A percentile compares a stretch with the other conserved stretches of the same genome.
Evolutionary conservation across 805 yeast genomes (phyloP).

Genomic region (Cyberlindnera meyerae): DNA sequence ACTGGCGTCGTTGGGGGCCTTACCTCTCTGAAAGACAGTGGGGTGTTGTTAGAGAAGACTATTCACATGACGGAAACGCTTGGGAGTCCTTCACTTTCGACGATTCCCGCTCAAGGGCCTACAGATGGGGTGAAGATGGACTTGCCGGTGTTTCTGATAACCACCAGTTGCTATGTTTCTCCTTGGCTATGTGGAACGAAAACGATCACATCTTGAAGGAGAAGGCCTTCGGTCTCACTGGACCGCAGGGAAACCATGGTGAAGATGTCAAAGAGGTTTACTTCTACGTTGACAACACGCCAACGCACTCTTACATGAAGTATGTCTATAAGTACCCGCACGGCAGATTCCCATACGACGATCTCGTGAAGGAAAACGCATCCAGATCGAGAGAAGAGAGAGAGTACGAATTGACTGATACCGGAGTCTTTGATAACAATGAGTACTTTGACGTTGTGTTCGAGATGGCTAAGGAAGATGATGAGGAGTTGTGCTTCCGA

Average conservation of each 20-base stretch:
- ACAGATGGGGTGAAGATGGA: conserved; percentile 96
- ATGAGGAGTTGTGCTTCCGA: conserved; percentile 75
- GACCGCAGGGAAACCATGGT: conserved; percentile 93
- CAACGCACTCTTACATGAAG: conserved; percentile 90
- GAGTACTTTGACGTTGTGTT: conserved; percentile 81
- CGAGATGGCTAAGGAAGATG: conserved; percentile 84
- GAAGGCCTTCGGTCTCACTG: conserved; percentile 81
- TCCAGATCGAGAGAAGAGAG: conserved; percentile 59
- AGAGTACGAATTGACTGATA: conserved; percentile 82
- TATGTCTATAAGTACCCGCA: conserved; percentile 93
- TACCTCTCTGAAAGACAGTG: conserved; percentile 84
- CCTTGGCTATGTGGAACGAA: conserved; percentile 91
- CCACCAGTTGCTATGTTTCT: conserved; percentile 68
- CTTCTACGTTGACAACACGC: conserved; percentile 85
- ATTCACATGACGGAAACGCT: conserved; percentile 81
- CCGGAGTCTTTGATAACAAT: conserved; percentile 59
- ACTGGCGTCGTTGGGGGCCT: conserved; percentile 91
- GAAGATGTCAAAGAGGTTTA: conserved; percentile 89
- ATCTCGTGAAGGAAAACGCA: conserved; percentile 63
- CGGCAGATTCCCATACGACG: conserved; percentile 71
- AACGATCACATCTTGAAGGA: conserved; percentile 82
- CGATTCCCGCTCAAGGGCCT: conserved; percentile 72
- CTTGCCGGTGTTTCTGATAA: conserved; percentile 85
- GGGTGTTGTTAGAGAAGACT: conserved; percentile 80
- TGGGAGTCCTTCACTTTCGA: conserved; percentile 88